Conservation (phyloP, 208 protist genomes). For the Trypanosoma rangeli region DNA sequence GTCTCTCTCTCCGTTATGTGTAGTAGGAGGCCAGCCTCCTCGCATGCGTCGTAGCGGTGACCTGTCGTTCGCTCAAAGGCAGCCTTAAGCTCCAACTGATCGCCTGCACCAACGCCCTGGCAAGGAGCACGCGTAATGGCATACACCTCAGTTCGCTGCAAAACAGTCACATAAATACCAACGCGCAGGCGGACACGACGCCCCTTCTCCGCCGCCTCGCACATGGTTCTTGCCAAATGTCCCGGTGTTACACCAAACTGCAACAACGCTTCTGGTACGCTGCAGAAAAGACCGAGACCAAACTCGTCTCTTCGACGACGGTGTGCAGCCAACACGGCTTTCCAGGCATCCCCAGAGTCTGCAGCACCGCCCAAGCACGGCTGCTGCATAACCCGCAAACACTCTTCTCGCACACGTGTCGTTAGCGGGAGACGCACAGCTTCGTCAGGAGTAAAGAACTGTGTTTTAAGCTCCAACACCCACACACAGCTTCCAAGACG, state of each 20-base stretch:
- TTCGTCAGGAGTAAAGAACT: conserved; percentile 30
- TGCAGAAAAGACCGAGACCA: conserved; percentile 19
- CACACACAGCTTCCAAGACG: conserved; percentile 28
- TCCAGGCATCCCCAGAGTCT: conserved; percentile 14
- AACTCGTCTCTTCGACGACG: conserved; percentile 10
- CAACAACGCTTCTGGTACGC: conserved; percentile 23
- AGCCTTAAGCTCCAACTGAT: conserved; percentile 8
- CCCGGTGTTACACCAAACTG: conserved; percentile 21
- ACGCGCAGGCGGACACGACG: conserved; percentile 55
- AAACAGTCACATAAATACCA: conserved; percentile 57
- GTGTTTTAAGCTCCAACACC: conserved; percentile 37
- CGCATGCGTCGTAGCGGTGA: conserved; percentile 8
- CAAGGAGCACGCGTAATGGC: conserved; percentile 18
- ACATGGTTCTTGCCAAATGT: conserved; percentile 31
- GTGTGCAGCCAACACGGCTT: conserved; percentile 23
- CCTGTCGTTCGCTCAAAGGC: conserved; percentile 21
- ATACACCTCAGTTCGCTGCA: conserved; percentile 41
- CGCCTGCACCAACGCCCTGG: conserved; percentile 12
- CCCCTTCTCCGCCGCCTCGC: conserved; percentile 26
- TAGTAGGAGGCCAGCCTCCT: conserved; percentile 11
- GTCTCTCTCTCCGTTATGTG: conserved; percentile 8
- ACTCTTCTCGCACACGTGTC: conserved; percentile 24
- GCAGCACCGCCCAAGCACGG: conserved; percentile 10
- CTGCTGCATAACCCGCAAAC: conserved; percentile 35
- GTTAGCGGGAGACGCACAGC: conserved; percentile 42